Evolutionary conservation across 2,329 filamentous ascomycete genomes (phyloP).

Genomic region (Fusarium albidum): DNA sequence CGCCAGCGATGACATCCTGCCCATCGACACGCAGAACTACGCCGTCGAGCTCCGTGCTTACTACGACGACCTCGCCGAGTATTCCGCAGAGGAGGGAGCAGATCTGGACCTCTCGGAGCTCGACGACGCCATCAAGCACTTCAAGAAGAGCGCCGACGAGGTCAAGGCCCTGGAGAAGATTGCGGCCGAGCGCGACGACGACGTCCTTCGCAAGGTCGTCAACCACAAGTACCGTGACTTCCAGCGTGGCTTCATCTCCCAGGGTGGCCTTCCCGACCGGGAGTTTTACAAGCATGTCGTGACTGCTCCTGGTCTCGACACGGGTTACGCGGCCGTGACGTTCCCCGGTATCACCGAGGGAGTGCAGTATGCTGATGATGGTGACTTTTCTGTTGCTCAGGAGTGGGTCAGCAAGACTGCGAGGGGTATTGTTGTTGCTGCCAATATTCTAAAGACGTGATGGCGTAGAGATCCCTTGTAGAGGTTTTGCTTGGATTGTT

Average conservation of each 20-base stretch:
- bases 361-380: slow-evolving; percentile 58
- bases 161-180: slow-evolving; percentile 44
- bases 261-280: slow-evolving; percentile 55
- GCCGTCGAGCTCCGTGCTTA: slow-evolving; percentile 49
- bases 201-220: slow-evolving; percentile 45
- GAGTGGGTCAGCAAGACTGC: slow-evolving; percentile 49
- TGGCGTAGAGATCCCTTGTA: neutral
- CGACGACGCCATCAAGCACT: slow-evolving; percentile 48
- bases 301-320: slow-evolving; percentile 57
- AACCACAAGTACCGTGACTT: slow-evolving; percentile 59
- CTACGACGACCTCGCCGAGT: slow-evolving; percentile 47
- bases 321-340: slow-evolving; percentile 52
- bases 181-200: slow-evolving; percentile 41
- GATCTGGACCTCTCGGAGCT: slow-evolving; percentile 50
- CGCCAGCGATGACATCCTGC: slow-evolving; percentile 48
- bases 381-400: slow-evolving; percentile 39
- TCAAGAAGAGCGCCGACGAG: slow-evolving; percentile 44
- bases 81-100: slow-evolving; percentile 42
- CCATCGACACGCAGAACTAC: slow-evolving; percentile 53
- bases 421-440: slow-evolving; percentile 44
- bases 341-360: slow-evolving; percentile 72
- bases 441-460: slow-evolving; percentile 44
- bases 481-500: neutral
- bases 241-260: slow-evolving; percentile 57
- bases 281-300: slow-evolving; percentile 57